Percentiles rank a stretch among this genome's conserved stretches.
phyloP scores from a whole-genome alignment of 2,329 filamentous ascomycete species.

The Alternaria novae-zelandiae region DNA sequence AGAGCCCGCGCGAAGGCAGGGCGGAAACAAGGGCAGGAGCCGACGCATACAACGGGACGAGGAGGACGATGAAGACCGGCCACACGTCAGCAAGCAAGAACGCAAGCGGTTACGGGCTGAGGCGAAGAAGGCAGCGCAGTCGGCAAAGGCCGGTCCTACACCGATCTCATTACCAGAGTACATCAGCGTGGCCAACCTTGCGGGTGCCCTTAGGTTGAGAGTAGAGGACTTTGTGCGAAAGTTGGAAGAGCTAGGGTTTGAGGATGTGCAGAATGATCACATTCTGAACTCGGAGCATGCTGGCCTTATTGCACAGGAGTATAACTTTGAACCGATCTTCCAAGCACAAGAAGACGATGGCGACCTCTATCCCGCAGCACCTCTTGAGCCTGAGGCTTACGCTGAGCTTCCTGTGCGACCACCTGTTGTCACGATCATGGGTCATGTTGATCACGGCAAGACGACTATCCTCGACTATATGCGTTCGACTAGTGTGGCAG shows the following conservation, averaged over 20 bases:
- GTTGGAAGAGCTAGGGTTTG: constrained; percentile 88
- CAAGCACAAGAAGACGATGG: constrained; percentile 66
- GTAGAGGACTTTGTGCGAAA: constrained; percentile 74
- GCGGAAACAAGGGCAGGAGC: constrained; percentile 17
- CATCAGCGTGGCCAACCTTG: constrained; percentile 85
- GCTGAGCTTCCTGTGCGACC: constrained; percentile 74
- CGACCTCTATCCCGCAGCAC: constrained; percentile 71
- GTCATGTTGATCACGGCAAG: constrained; percentile 97
- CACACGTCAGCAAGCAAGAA: constrained; percentile 31
- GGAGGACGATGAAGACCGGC: constrained; percentile 34
- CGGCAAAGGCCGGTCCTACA: constrained; percentile 35
- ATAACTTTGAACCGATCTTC: constrained; percentile 85
- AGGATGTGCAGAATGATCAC: constrained; percentile 80
- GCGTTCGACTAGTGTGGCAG: constrained; percentile 89
- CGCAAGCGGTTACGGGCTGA: constrained; percentile 43
- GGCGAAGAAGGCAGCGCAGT: constrained; percentile 44
- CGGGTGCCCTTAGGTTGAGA: constrained; percentile 74
- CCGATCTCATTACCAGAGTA: constrained; percentile 83
- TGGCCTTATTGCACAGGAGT: constrained; percentile 87
- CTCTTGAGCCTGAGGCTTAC: constrained; percentile 64
- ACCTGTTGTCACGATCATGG: constrained; percentile 98
- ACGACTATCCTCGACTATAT: constrained; percentile 94
- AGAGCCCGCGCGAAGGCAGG: constrained; percentile 36
- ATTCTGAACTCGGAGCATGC: constrained; percentile 91
- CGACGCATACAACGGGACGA: constrained; percentile 32